Base-by-base conservation (phyloP, 2,329 filamentous ascomycete species). In the Ceratocystis alfenasii region DNA sequence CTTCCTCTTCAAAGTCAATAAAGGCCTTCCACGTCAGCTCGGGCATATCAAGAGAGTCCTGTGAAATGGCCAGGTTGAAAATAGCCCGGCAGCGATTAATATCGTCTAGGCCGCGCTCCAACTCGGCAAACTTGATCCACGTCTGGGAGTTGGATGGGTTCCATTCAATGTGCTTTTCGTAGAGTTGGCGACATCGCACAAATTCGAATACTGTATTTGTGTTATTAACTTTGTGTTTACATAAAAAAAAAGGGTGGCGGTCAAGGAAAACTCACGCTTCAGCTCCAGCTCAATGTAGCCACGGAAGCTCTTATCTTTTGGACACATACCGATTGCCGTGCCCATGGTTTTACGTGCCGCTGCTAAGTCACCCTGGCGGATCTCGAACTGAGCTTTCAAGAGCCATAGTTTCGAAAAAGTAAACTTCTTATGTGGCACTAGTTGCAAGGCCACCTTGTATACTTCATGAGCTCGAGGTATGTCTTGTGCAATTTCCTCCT, bases 361-460 rank as follows among this genome's bases (percentile, higher is more conserved):
- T 28, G 85, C 81, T 5, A 97, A 81, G 70, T 96, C 83, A 73
- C 87, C 85, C 72, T 96, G 92, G 12, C 94, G 88, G 45, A 97
- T 82, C 73, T 97, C 92, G 70, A 97, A 96, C 68, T 95, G 89
- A 0, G 93, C 91, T 72, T 93, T 95, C 76, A 95, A 81, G 57
- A 97, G 79, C 94, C 94, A 99, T 62, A 97, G 80, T 75, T 99
- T 99, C 74, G 91, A 90, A 74, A 97, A 99, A 0, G 94, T 97
- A 76, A 97, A 99, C 72, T 90, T 90, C 74, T 95, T 95, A 78
- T 99, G 94, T 0, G 94, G 94, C 70, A 99, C 87, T 59, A 97
- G 78, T 68, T 87, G 87, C 60, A 97, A 77, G 71, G 90, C 95
- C 70, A 94, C 89, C 70, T 87, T 85, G 78, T 97, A 99, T 68